phyloP scores from a whole-genome alignment of 768 basidiomycete species.

The Crucibulum laeve region DNA sequence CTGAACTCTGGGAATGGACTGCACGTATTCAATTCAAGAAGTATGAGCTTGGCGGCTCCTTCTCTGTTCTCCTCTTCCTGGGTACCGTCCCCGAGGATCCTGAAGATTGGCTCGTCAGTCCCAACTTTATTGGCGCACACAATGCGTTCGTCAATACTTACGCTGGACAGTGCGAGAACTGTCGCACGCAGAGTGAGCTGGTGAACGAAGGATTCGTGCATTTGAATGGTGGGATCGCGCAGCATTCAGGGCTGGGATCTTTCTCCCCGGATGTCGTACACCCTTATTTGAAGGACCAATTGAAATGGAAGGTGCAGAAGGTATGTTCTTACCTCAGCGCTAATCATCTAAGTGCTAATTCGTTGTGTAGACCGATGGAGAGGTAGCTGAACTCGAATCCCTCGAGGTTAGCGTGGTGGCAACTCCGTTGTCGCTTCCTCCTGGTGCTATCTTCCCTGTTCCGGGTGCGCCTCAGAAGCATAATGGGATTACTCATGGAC shows the following conservation, averaged over 20 bases:
- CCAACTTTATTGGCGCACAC: slow-evolving; percentile 38
- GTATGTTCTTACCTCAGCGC: slow-evolving; percentile 15
- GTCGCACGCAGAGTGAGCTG: slow-evolving; percentile 22
- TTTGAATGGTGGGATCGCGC: slow-evolving; percentile 29
- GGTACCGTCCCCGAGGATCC: slow-evolving; percentile 33
- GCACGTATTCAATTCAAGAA: slow-evolving; percentile 37
- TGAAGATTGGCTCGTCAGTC: slow-evolving; percentile 27
- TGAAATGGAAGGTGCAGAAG: slow-evolving; percentile 39
- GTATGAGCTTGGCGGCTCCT: slow-evolving; percentile 37
- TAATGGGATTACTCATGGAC: slow-evolving; percentile 17
- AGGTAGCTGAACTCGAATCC: slow-evolving; percentile 16
- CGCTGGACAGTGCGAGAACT: slow-evolving; percentile 35
- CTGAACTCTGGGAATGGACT: slow-evolving; percentile 34
- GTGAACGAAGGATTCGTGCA: slow-evolving; percentile 41
- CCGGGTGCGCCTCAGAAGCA: slow-evolving; percentile 13
- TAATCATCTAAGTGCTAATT: not conserved
- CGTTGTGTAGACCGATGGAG: slow-evolving; percentile 13
- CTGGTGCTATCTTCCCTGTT: slow-evolving; percentile 21
- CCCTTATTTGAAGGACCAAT: slow-evolving; percentile 33
- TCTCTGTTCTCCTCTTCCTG: slow-evolving; percentile 44
- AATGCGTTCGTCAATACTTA: slow-evolving; percentile 33
- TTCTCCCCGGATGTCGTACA: slow-evolving; percentile 32
- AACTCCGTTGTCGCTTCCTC: slow-evolving; percentile 22
- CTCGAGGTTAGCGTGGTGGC: slow-evolving; percentile 22
- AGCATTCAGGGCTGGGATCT: slow-evolving; percentile 22